phyloP scores from a whole-genome alignment of 2,329 filamentous ascomycete species.

The Verticillium dahliae region DNA sequence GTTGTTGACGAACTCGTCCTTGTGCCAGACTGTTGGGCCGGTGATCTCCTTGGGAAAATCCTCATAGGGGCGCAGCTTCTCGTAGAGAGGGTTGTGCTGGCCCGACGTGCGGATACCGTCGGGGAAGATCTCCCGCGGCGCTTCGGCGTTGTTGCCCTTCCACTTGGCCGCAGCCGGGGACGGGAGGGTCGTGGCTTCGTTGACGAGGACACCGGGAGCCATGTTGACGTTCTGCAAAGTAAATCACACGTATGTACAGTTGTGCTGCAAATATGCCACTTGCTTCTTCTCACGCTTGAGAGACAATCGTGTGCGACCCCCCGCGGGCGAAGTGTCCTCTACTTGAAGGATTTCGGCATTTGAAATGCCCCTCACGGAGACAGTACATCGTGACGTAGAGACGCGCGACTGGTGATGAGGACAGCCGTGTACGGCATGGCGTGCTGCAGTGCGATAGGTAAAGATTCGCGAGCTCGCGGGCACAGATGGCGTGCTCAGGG shows the following conservation, averaged over 20 bases:
- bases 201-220: constrained; percentile 13
- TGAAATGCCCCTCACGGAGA: neutral
- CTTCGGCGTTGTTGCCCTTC: constrained; percentile 23
- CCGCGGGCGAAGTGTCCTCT: neutral
- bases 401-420: neutral
- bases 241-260: neutral
- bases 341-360: neutral
- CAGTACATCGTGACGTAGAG: neutral
- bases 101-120: constrained; percentile 52
- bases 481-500: constrained; percentile 10
- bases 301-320: neutral
- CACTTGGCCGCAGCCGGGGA: constrained; percentile 2
- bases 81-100: constrained; percentile 64
- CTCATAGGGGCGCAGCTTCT: constrained; percentile 58
- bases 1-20: constrained; percentile 54
- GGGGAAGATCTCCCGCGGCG: constrained; percentile 32
- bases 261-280: neutral
- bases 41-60: constrained; percentile 65
- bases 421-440: neutral
- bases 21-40: constrained; percentile 67
- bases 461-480: constrained; percentile 8
- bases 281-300: neutral
- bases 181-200: constrained; percentile 7
- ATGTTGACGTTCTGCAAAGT: constrained; percentile 1
- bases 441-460: neutral